Percentiles rank a stretch among this genome's conserved stretches.
These are phyloP conservation scores for Chalciporus pseudorubinellus DNA, from an alignment of 768 basidiomycete genomes.

Conservation along the genomic window DNA sequence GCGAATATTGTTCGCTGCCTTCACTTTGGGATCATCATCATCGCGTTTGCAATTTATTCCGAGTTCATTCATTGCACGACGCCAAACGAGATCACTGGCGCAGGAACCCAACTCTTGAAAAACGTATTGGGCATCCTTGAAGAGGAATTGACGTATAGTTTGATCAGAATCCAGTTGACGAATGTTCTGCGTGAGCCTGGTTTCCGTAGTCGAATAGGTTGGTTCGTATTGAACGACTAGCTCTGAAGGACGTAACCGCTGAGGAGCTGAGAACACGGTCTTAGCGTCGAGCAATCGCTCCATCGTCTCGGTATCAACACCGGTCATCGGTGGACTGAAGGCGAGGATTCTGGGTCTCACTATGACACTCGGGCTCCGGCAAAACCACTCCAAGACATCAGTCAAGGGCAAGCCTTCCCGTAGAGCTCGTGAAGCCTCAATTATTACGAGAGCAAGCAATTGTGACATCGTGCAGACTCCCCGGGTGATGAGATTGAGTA, in stretches of 20 bases:
- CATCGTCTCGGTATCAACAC: constrained; percentile 35
- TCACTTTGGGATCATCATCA: constrained; percentile 31
- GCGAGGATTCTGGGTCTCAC: constrained; percentile 46
- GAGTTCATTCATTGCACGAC: constrained; percentile 45
- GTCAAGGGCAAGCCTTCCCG: constrained; percentile 40
- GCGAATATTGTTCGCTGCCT: constrained; percentile 26
- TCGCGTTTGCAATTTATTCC: constrained; percentile 33
- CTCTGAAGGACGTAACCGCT: constrained; percentile 45
- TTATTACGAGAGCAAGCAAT: constrained; percentile 43
- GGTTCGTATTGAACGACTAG: constrained; percentile 54
- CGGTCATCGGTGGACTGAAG: constrained; percentile 29
- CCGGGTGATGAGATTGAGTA: constrained; percentile 39
- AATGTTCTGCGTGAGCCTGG: constrained; percentile 46
- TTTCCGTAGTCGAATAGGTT: constrained; percentile 33
- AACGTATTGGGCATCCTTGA: constrained; percentile 45
- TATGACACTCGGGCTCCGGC: constrained; percentile 34
- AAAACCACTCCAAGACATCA: constrained; percentile 47
- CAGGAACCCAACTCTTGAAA: constrained; percentile 60
- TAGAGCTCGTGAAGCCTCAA: constrained; percentile 38
- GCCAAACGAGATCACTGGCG: constrained; percentile 71
- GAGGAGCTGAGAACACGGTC: constrained; percentile 36
- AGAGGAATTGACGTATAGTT: constrained; percentile 39
- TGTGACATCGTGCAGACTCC: constrained; percentile 43
- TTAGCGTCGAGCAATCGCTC: constrained; percentile 41
- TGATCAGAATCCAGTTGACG: constrained; percentile 43